Percentiles rank a stretch among this genome's conserved stretches.
phyloP scores from a whole-genome alignment of 352 stramenopile genomes.

The Pythium coloratum region DNA sequence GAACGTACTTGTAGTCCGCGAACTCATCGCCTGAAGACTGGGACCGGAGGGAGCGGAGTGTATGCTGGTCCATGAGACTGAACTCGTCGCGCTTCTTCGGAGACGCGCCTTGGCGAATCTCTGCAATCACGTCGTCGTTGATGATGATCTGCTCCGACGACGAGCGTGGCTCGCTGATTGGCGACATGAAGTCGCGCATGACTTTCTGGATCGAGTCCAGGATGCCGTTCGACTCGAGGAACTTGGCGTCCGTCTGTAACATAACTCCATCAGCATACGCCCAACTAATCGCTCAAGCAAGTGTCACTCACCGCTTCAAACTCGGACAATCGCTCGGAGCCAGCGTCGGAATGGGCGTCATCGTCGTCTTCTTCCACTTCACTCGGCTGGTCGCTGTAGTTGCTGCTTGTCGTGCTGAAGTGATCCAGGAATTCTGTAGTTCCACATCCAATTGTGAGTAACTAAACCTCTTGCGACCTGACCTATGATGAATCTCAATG shows the following conservation, averaged over 20 bases:
- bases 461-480: too few relatives aligned
- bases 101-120: conserved; percentile 43
- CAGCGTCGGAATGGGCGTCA: conserved; percentile 16
- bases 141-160: conserved; percentile 61
- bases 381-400: conserved; percentile 30
- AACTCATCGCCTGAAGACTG: conserved; percentile 25
- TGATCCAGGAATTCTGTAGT: conserved; percentile 28
- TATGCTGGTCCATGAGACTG: conserved; percentile 24
- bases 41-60: conserved; percentile 25
- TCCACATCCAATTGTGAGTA: conserved; percentile 6
- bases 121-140: conserved; percentile 68
- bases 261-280: neutral
- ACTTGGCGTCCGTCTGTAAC: conserved; percentile 60
- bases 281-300: neutral
- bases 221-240: conserved; percentile 68
- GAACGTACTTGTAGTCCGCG: conserved; percentile 30
- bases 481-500: neutral
- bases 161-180: conserved; percentile 23
- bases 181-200: conserved; percentile 61
- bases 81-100: conserved; percentile 25
- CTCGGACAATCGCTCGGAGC: conserved; percentile 56
- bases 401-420: conserved; percentile 23
- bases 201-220: conserved; percentile 81
- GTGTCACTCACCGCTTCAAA: conserved; percentile 59
- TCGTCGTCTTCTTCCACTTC: conserved; percentile 21